Conservation (phyloP, 345 rosid genomes). For the Salix arbutifolia region DNA sequence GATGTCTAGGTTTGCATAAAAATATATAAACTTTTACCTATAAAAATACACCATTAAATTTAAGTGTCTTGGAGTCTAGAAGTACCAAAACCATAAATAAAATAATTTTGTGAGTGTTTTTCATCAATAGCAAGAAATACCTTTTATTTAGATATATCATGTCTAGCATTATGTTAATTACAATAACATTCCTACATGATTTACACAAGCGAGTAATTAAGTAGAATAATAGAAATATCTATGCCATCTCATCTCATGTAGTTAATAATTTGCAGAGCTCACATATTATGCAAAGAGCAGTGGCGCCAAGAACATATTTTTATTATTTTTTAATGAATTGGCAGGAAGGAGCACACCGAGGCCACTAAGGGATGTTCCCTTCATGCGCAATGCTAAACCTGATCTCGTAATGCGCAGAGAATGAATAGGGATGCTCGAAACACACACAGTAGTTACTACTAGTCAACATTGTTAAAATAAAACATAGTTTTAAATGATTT, state of each 20-base stretch:
- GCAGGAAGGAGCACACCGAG: constrained; percentile 11
- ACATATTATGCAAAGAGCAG: background rate
- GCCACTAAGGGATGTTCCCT: constrained; percentile 23
- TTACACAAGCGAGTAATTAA: background rate
- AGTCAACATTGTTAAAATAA: background rate
- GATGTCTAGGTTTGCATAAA: too few relatives aligned
- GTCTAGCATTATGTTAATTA: too few relatives aligned
- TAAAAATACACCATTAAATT: too few relatives aligned
- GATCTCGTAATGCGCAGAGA: constrained; percentile 14
- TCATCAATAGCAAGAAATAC: too few relatives aligned
- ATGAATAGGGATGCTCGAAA: constrained; percentile 31
- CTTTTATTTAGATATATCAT: too few relatives aligned
- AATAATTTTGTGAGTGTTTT: too few relatives aligned
- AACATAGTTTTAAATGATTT: background rate
- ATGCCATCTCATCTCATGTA: background rate
- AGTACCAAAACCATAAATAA: too few relatives aligned
- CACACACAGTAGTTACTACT: background rate
- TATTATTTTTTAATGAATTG: background rate
- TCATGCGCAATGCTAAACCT: background rate
- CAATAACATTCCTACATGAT: background rate
- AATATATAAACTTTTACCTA: too few relatives aligned
- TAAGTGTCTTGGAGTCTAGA: too few relatives aligned
- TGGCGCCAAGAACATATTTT: background rate
- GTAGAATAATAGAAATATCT: background rate
- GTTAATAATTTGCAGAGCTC: background rate